Base-by-base conservation (phyloP, 2,329 filamentous ascomycete genomes). In the Bertia moriformis region DNA sequence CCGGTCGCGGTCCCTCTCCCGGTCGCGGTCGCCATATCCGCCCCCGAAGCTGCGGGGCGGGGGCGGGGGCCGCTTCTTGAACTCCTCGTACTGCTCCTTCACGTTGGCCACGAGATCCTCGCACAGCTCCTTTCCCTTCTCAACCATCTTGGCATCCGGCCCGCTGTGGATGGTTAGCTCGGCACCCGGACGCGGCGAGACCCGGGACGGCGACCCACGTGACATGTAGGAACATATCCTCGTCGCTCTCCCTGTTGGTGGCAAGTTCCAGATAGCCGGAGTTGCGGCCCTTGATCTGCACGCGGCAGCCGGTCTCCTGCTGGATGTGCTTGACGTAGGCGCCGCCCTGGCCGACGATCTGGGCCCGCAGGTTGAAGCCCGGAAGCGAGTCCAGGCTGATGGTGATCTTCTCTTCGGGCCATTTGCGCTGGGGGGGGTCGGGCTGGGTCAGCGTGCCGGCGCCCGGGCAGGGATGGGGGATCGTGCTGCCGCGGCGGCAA, bases 311-410 rank as follows among this genome's bases (percentile, higher is more conserved):
- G 13, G 91, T 96, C 60, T 94, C 87, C 54, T 88, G 79, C 61
- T 96, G 91, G 47, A 98, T 96, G 54, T 95, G 89, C 61, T 98
- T 98, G 44, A 98, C 91, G 54, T 96, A 95, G 33, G 85, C 83
- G 43, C 91, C 91, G 20, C 87, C 87, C 49, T 89, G 83, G 38
- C 91, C 91, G 40, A 98, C 91, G 37, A 98, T 89, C 56, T 96
- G 88, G 39, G 91, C 91, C 45, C 91, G 83, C 38, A 98, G 67
- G 54, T 98, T 98, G 63, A 98, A 98, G 17, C 91, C 91, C 17
- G 80, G 85, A 39, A 96, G 75, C 0, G 89, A 83, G 49, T 96
- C 91, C 41, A 98, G 75, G 45, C 78, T 77, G 49, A 98, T 88
- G 1, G 86, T 80, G 38, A 98, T 93, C 51, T 83, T 87, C 62